These are phyloP conservation scores for Amoebophrya sp. DNA, from an alignment of 169 alveolate genomes.

Conservation along the genomic window DNA sequence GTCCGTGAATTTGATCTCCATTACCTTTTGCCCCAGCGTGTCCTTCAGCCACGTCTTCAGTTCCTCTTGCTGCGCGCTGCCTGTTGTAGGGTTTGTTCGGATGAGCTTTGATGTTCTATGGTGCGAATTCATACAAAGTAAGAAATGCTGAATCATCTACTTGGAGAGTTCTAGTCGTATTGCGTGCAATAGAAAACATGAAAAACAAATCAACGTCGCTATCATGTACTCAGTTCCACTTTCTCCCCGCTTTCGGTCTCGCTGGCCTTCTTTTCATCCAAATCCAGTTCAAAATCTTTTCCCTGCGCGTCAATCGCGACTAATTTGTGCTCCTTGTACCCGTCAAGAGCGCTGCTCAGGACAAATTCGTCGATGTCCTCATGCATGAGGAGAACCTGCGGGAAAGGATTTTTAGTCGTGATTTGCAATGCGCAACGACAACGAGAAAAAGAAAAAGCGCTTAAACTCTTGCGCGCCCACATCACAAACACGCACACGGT, in stretches of 20 bases:
- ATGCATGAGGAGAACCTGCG: constrained; percentile 68
- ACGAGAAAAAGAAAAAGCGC: background rate
- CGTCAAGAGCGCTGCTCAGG: constrained; percentile 60
- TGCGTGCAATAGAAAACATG: too few species aligned
- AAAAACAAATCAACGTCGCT: too few species aligned
- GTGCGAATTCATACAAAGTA: background rate
- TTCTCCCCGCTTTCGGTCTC: constrained; percentile 31
- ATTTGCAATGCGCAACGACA: constrained; percentile 33
- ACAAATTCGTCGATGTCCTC: constrained; percentile 81
- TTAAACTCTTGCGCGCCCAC: background rate
- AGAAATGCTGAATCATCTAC: background rate
- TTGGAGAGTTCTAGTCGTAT: background rate
- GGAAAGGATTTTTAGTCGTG: background rate
- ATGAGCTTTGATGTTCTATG: too few species aligned
- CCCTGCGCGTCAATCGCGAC: constrained; percentile 53
- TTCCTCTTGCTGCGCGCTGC: background rate
- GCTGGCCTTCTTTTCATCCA: constrained; percentile 30
- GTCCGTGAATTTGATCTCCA: constrained; percentile 73
- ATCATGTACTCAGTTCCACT: constrained; percentile 32
- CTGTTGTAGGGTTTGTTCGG: too few species aligned
- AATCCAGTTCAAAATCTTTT: constrained; percentile 48
- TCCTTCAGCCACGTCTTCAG: background rate
- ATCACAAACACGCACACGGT: background rate
- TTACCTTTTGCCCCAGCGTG: constrained; percentile 57
- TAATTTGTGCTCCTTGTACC: constrained; percentile 48